Evolutionary conservation across 1,284 basidiomycete species (phyloP), one percentile per base, ranked within the genome.

Genomic region (Marasmius fiardii): DNA sequence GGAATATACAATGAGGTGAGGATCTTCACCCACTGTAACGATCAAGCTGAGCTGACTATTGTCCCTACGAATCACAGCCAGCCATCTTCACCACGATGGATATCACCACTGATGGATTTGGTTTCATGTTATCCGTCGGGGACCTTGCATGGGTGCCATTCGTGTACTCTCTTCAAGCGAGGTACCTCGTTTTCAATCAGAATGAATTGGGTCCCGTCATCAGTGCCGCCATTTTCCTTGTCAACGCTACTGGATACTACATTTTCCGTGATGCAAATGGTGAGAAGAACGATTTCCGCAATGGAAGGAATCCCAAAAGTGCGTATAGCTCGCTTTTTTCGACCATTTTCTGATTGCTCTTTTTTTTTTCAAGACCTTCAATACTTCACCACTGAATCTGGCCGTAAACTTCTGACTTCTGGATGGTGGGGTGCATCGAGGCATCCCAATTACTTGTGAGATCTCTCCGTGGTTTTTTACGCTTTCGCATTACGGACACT

Each of bases 351-450:
- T 24, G 58, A 49, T 53, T 52, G n/a, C 39, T 12, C 37, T 1
- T 51, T 14, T 7, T 18, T 12, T 16, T 21, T 53, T 51, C 24
- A 55, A 90, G 88, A 94, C 69, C 76, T 98, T 20, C 74, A 83
- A 62, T 97, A 77, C 69, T 87, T 99, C 73, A 81, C 85, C 53
- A 99, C 96, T 1, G 81, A 87, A 61, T 81, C 85, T 12, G 97
- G 97, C 11, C 90, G 93, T 4, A 96, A 94, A 70, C 80, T 99
- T 35, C 77, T 99, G 44, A 97, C 88, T 20, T 92, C 91, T 10
- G 97, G 97, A 10, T 99, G 96, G 97, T 99, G 97, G 97, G 96
- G 95, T 16, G 73, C 82, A 41, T 96, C 91, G 1, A 83, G 93
- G 49, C 97, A 99, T 73, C 97, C 97, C 16, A 96, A 95, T 67